Evolutionary conservation across 352 stramenopile genomes (phyloP).

Genomic region (Phytophthora hybrid): DNA sequence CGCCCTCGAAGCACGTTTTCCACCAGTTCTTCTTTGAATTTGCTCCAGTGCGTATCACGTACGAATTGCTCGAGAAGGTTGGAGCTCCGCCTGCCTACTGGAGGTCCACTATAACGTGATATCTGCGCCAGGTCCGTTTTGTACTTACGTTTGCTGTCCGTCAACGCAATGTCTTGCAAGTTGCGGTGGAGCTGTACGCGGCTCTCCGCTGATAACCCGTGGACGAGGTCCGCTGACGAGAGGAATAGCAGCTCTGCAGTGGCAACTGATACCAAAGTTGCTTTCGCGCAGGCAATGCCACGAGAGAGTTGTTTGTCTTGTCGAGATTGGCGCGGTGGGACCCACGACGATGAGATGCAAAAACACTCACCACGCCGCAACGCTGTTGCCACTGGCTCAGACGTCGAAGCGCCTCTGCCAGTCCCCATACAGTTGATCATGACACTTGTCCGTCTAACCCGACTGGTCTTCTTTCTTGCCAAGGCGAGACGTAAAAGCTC

Average conservation of each 20-base stretch:
- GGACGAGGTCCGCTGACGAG: constrained; percentile 45
- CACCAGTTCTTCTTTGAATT: constrained; percentile 48
- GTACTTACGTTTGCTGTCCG: constrained; percentile 20
- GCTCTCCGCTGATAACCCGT: constrained; percentile 45
- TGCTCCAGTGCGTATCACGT: constrained; percentile 36
- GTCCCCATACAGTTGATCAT: constrained; percentile 17
- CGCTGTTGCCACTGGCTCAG: constrained; percentile 24
- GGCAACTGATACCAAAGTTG: constrained; percentile 45
- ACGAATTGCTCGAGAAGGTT: constrained; percentile 43
- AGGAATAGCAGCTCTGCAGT: constrained; percentile 64
- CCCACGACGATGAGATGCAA: constrained; percentile 62
- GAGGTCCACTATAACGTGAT: background rate
- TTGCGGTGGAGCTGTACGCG: constrained; percentile 52
- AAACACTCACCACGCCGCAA: constrained; percentile 59
- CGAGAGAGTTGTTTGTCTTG: constrained; percentile 20
- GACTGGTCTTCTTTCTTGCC: constrained; percentile 13
- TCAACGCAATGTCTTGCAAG: constrained; percentile 31
- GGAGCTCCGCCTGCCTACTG: constrained; percentile 14
- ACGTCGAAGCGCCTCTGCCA: background rate
- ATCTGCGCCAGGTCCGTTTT: background rate
- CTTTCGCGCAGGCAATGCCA: constrained; percentile 57
- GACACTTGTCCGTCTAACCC: constrained; percentile 12
- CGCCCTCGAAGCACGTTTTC: constrained; percentile 33
- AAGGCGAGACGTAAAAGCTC: constrained; percentile 24
- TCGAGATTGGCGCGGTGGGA: constrained; percentile 47